These are phyloP conservation scores for Diplotaxis tenuifolia DNA, from an alignment of 345 rosid species.

Conservation along the genomic window DNA sequence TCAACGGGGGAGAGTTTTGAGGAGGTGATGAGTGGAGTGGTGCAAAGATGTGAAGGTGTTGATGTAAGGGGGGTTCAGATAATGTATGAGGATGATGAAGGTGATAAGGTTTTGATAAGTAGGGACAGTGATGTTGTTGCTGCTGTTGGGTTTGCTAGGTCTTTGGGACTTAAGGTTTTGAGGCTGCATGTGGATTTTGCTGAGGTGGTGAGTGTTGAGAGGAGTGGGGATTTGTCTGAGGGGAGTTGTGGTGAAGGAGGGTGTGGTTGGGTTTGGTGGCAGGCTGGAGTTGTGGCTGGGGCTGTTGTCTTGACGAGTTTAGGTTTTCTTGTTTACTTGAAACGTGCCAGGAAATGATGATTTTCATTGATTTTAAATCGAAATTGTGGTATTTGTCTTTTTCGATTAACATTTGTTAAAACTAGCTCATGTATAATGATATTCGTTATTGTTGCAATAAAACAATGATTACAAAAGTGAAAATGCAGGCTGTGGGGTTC, in stretches of 20 bases:
- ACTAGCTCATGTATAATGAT: neutral
- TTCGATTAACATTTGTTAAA: neutral
- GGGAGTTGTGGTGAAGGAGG: neutral
- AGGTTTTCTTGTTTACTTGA: conserved; percentile 28
- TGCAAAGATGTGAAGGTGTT: conserved; percentile 44
- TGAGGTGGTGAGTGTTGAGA: conserved; percentile 7
- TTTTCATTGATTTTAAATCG: neutral
- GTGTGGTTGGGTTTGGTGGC: conserved; percentile 20
- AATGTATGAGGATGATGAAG: conserved; percentile 90
- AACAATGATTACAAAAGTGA: neutral
- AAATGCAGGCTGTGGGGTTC: conserved; percentile 85
- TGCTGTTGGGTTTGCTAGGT: conserved; percentile 65
- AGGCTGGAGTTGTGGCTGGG: conserved; percentile 12
- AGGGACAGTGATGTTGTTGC: conserved; percentile 72
- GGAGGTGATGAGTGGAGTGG: conserved; percentile 56
- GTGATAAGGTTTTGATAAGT: conserved; percentile 77
- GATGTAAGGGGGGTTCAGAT: conserved; percentile 14
- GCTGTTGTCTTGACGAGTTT: conserved; percentile 23
- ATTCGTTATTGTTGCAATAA: neutral
- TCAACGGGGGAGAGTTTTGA: conserved; percentile 64
- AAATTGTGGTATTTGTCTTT: neutral
- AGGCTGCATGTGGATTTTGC: conserved; percentile 26
- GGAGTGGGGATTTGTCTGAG: conserved; percentile 1
- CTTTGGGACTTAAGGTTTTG: conserved; percentile 50
- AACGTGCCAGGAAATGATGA: conserved; percentile 35